phyloP scores from a whole-genome alignment of 1,284 basidiomycete genomes.

The Ustilago esculenta region DNA sequence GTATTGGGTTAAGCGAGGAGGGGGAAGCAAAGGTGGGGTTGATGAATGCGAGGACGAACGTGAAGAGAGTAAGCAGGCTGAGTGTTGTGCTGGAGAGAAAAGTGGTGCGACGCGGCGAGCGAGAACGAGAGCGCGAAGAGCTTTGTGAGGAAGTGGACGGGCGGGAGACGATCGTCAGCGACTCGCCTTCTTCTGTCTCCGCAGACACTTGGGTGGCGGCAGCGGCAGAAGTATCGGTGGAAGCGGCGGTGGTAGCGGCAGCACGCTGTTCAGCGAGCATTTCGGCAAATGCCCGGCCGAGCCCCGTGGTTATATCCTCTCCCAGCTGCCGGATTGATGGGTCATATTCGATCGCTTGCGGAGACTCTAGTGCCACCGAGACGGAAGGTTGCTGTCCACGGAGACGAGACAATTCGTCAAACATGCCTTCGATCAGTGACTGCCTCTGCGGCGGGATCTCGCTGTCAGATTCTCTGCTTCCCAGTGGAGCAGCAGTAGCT shows the following conservation, averaged over 20 bases:
- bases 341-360: too few species aligned
- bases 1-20: neutral
- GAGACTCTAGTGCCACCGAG: neutral
- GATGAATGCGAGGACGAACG: constrained; percentile 15
- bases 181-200: constrained; percentile 8
- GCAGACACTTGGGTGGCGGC: neutral
- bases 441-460: constrained; percentile 6
- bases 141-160: constrained; percentile 3
- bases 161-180: constrained; percentile 18
- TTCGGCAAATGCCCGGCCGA: constrained; percentile 19
- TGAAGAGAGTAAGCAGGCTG: constrained; percentile 26
- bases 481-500: too few species aligned
- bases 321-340: neutral
- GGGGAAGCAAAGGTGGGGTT: constrained; percentile 2
- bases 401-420: constrained; percentile 23
- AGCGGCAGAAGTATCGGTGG: neutral
- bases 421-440: constrained; percentile 24
- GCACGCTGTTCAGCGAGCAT: constrained; percentile 23
- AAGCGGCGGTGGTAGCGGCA: neutral
- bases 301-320: constrained; percentile 1
- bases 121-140: constrained; percentile 6
- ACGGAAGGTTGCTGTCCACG: constrained; percentile 10
- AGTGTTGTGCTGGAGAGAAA: constrained; percentile 17
- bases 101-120: constrained; percentile 12
- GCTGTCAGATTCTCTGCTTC: too few species aligned